Percentiles rank a stretch among this genome's conserved stretches.
Conservation (phyloP, 257 asterid species). For the Nicotiana obtusifolia region DNA sequence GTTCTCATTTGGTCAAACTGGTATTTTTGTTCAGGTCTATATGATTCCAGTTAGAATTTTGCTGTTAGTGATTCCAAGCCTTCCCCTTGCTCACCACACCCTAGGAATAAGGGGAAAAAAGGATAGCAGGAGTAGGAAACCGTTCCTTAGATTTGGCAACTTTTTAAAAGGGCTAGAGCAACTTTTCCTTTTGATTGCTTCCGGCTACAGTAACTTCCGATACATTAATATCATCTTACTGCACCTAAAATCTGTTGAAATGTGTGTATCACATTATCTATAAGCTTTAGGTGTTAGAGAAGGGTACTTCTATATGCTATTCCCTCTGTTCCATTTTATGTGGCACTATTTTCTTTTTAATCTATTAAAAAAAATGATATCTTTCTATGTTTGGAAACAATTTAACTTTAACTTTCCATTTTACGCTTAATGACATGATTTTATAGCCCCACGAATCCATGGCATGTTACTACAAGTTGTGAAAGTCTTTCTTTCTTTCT, state of each 20-base stretch:
- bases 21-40: not conserved
- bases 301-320: not conserved
- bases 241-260: not conserved
- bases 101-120: not conserved
- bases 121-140: not conserved
- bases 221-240: constrained; percentile 3
- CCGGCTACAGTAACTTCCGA: not conserved
- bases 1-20: not conserved
- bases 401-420: too few relatives aligned
- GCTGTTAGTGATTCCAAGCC: not conserved
- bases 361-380: too few relatives aligned
- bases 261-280: not conserved
- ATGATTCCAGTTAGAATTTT: not conserved
- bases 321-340: too few relatives aligned
- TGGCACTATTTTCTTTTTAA: too few relatives aligned
- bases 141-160: not conserved
- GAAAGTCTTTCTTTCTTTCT: not conserved
- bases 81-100: not conserved
- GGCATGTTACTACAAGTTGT: too few relatives aligned
- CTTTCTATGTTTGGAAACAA: too few relatives aligned
- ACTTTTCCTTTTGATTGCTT: not conserved
- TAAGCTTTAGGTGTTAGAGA: not conserved
- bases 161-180: not conserved
- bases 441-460: too few relatives aligned
- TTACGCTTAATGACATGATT: too few relatives aligned